Base-by-base conservation (phyloP, 2,329 filamentous ascomycete species). In the Trichoderma sp. region DNA sequence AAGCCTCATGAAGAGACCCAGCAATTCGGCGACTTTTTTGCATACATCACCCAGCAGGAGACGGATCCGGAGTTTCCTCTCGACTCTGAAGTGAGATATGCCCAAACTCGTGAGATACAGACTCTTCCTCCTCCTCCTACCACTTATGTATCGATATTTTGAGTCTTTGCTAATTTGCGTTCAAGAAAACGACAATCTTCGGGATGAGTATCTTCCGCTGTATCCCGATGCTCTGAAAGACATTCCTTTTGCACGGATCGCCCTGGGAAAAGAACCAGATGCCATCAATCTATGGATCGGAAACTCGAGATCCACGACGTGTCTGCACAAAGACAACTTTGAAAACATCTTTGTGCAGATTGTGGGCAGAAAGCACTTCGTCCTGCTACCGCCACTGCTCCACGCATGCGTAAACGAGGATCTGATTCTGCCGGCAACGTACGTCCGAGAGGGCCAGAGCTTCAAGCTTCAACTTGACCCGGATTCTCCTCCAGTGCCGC, bases 201-300 rank as follows among this genome's bases (percentile, higher is more conserved):
- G 90, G 2, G 85, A 90, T 72, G 93, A 96, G 80, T 96, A 95
- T 78, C 74, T 82, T 0, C 76, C 84, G 0, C 85, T 96, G 3
- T 89, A 90, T 77, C 76, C 82, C 0, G 87, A 93, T 74, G 88
- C 93, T 0, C 90, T 89, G 12, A 80, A 80, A 3, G 86, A 87
- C 70, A 89, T 95, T 61, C 86, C 91, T 1, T 96, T 92, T 79
- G 93, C 92, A 0, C 87, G 90, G 32, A 90, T 93, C 73, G 92
- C 92, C 0, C 87, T 95, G 0, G 83, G 87, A 50, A 84, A 86
- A 63, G 77, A 82, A 0, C 91, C 93, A 0, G 93, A 96, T 74
- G 93, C 93, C 15, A 87, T 94, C 73, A 96, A 96, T 78, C 85
- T 96, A 77, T 95, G 93, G 93, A 89, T 96, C 64, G 93, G 93